These are phyloP conservation scores for Penicillium griseofulvum DNA, from an alignment of 2,329 filamentous ascomycete species.

Conservation along the genomic window DNA sequence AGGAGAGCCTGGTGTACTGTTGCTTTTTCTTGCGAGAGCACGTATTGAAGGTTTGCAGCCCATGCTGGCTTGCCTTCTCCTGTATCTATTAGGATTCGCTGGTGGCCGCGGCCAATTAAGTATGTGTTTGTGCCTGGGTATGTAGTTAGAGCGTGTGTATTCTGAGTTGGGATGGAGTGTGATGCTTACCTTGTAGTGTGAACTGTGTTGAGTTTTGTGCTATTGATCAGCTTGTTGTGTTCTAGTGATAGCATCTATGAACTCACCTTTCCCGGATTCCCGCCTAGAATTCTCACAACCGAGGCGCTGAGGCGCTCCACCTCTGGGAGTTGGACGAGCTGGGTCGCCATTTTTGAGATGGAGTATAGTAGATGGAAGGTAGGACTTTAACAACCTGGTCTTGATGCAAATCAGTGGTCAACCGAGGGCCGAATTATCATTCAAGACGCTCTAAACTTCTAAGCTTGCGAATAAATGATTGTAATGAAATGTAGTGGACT, in stretches of 20 bases:
- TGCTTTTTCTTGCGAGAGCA: slow-evolving; percentile 66
- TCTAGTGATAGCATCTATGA: not conserved
- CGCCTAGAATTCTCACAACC: slow-evolving; percentile 81
- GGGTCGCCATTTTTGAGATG: slow-evolving; percentile 53
- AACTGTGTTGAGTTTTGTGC: slow-evolving; percentile 39
- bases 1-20: slow-evolving; percentile 69
- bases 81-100: slow-evolving; percentile 82
- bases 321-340: slow-evolving; percentile 64
- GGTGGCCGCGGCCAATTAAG: slow-evolving; percentile 71
- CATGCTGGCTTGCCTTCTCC: slow-evolving; percentile 77
- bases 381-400: not conserved
- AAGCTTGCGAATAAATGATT: not conserved
- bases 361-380: not conserved
- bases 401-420: not conserved
- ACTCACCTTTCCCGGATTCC: slow-evolving; percentile 79
- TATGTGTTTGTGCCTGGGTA: slow-evolving; percentile 83
- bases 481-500: not conserved
- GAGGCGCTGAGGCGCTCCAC: slow-evolving; percentile 74
- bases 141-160: not conserved
- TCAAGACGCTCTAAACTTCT: not conserved
- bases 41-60: slow-evolving; percentile 62
- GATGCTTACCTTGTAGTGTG: slow-evolving; percentile 55
- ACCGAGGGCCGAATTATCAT: not conserved
- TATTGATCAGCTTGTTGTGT: slow-evolving; percentile 5
- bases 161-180: not conserved